These are phyloP conservation scores for Lolium rigidum DNA, from an alignment of 176 grass and related monocot genomes.

Conservation along the genomic window DNA sequence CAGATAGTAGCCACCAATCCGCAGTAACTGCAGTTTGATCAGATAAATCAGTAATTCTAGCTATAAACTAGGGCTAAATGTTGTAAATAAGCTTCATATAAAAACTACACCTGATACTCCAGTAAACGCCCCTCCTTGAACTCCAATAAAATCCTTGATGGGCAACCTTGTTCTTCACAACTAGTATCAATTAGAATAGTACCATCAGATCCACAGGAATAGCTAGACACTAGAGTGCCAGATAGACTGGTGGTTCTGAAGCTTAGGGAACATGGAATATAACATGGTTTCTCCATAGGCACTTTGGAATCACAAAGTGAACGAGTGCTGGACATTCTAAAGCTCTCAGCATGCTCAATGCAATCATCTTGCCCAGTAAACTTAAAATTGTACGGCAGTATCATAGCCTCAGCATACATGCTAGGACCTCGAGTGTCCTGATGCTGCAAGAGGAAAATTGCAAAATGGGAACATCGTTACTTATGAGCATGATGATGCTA, in stretches of 20 bases:
- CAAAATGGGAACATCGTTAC: conserved; percentile 29
- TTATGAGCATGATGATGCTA: conserved; percentile 34
- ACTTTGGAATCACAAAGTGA: conserved; percentile 42
- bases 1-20: conserved; percentile 76
- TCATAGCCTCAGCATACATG: conserved; percentile 78
- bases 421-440: conserved; percentile 41
- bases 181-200: conserved; percentile 32
- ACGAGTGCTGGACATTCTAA: conserved; percentile 49
- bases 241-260: conserved; percentile 47
- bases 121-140: conserved; percentile 59
- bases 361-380: conserved; percentile 50
- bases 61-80: conserved; percentile 31
- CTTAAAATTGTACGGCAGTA: conserved; percentile 68
- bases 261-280: conserved; percentile 58
- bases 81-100: conserved; percentile 32
- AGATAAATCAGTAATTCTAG: conserved; percentile 39
- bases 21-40: conserved; percentile 56
- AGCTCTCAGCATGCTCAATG: conserved; percentile 48
- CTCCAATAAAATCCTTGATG: conserved; percentile 69
- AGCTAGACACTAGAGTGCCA: conserved; percentile 49
- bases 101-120: conserved; percentile 62
- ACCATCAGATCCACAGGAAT: conserved; percentile 44
- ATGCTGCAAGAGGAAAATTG: conserved; percentile 53
- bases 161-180: conserved; percentile 20
- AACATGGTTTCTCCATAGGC: conserved; percentile 42